phyloP scores from a whole-genome alignment of 2,329 filamentous ascomycete genomes.

The Phaeosphaeriaceae sp. region DNA sequence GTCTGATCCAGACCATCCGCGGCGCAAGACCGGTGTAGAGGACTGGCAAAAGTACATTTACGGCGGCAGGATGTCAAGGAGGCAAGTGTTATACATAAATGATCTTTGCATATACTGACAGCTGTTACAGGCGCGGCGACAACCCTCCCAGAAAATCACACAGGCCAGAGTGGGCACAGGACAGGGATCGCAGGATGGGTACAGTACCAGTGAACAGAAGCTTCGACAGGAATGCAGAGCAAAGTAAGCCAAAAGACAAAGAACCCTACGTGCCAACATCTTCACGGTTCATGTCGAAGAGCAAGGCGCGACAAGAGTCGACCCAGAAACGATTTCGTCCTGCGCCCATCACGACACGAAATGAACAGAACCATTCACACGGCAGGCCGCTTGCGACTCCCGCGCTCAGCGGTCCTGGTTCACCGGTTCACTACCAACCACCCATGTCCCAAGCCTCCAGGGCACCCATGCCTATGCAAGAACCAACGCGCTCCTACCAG shows the following conservation, averaged over 20 bases:
- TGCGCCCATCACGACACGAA: neutral
- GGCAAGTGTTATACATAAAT: neutral
- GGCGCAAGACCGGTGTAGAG: neutral
- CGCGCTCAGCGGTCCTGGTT: neutral
- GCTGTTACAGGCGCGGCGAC: neutral
- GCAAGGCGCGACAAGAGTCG: neutral
- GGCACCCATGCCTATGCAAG: neutral
- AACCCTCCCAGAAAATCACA: neutral
- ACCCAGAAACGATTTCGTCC: neutral
- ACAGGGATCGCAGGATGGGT: neutral
- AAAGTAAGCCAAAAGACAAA: neutral
- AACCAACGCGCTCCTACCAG: no score
- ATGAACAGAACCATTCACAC: neutral
- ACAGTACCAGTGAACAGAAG: neutral
- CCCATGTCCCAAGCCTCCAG: neutral
- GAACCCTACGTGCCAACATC: neutral
- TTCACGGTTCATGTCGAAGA: neutral
- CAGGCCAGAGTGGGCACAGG: neutral
- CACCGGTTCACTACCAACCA: neutral
- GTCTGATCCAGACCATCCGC: constrained; percentile 7
- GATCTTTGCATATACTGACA: neutral
- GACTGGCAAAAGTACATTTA: neutral
- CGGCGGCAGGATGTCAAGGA: neutral
- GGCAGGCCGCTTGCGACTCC: neutral
- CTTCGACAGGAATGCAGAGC: neutral